Evolutionary conservation across 495 filamentous ascomycete species (phyloP), one percentile per base, ranked within the genome.

Genomic region (Penicillium desertorum): DNA sequence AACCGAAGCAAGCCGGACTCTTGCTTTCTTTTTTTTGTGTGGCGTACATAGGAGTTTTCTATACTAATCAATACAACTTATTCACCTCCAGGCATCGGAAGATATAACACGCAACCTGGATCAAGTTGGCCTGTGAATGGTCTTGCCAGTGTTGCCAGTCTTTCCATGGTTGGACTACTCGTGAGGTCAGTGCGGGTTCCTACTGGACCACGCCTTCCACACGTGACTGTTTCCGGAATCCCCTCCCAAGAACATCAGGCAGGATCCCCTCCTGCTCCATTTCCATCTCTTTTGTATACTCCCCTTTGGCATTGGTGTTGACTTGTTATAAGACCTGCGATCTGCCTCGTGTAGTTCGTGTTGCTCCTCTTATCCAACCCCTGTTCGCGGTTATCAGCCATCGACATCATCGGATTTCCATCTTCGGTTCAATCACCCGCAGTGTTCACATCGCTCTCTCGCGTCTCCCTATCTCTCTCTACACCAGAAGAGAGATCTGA

Each of bases 101-200:
- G 68, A 71, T 22, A 50, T 72, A 47, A 42, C 62, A 32, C 62
- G 52, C 66, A 70, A 70, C 54, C 37, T 71, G 55, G 56, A 56
- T n/a, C 61, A 63, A 45, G 62, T 69, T 36, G 69, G 71, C 16
- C 58, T 72, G 6, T 69, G 57, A 63, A 47, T 20, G 19, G 51
- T 14, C 44, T 23, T 23, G 1, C 22, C 22, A 0, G 22, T 23
- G 2, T 23, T 23, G 1, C 22, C 22, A 23, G 22, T 23, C 41
- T 59, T 58, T 69, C 65, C 60, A 60, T 65, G 60, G 62, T 50
- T 60, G 46, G 17, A 17, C 37, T 41, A 47, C 69, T 64, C 75
- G 76, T 79, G 76, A 78, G 65, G 75, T 68, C 60, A 66, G 57
- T 57, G 68, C 65, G 70, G 60, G 59, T 61, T 76, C 62, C 77